These are phyloP conservation scores for Beverwykella pulmonaria DNA, from an alignment of 495 filamentous ascomycete species.

Conservation along the genomic window DNA sequence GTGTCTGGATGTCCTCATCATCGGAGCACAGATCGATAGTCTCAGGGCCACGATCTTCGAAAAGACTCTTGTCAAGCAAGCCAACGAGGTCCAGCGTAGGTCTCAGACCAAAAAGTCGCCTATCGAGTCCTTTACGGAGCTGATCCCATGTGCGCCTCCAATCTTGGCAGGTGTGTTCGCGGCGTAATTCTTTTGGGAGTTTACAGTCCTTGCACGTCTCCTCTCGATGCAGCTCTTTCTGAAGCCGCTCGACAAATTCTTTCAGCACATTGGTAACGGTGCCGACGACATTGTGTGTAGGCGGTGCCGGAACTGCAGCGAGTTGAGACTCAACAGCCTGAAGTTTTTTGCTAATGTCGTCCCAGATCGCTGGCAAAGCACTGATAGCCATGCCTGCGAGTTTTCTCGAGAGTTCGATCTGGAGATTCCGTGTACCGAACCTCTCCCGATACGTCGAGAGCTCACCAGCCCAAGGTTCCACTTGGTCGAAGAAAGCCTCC, in stretches of 20 bases:
- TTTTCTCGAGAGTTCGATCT: conserved; percentile 44
- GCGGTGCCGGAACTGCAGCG: conserved; percentile 31
- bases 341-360: conserved; percentile 1
- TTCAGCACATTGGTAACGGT: neutral
- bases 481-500: conserved; percentile 45
- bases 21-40: conserved; percentile 1
- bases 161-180: neutral
- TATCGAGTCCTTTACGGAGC: neutral
- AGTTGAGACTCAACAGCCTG: conserved; percentile 41
- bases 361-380: conserved; percentile 45
- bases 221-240: neutral
- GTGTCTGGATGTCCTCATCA: neutral
- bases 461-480: conserved; percentile 46
- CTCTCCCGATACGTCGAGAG: conserved; percentile 39
- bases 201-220: neutral
- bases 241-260: neutral
- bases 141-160: conserved; percentile 1
- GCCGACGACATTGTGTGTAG: conserved; percentile 12
- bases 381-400: conserved; percentile 43
- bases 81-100: neutral
- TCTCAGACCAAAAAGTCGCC: neutral
- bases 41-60: neutral
- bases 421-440: conserved; percentile 49
- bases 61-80: neutral
- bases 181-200: neutral